Evolutionary conservation across 2,329 filamentous ascomycete genomes (phyloP), one percentile per base, ranked within the genome.

Genomic region (Blumeriella jaapii): DNA sequence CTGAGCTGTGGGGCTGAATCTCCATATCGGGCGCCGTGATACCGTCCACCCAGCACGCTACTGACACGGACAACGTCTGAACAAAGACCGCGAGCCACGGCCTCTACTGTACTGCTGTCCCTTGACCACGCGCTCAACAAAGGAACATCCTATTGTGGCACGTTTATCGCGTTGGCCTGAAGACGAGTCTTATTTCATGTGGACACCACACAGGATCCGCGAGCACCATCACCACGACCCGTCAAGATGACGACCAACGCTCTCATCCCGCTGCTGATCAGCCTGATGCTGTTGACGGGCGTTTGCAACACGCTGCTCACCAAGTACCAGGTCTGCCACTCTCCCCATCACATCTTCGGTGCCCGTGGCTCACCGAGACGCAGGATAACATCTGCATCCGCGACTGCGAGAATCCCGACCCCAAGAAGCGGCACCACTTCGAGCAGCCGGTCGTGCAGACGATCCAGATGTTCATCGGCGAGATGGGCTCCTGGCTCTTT

Each of bases 401-500:
- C 47, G 76, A 96, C 64, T 98, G 91, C 65, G 75, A 84, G 51
- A 68, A 74, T 41, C 65, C 71, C 14, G 64, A 84, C 51, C 71
- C 74, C 7, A 69, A 68, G 40, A 71, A 79, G 47, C 79, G 74
- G 34, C 64, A 71, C 44, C 71, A 73, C 50, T 96, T 98, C 61
- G 85, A 95, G 59, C 89, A 96, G 57, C 91, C 91, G 12, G 87
- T 98, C 34, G 76, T 96, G 36, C 91, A 98, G 59, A 96, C 91
- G 45, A 76, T 85, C 1, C 91, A 96, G 59, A 98, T 98, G 91
- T 98, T 98, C 58, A 71, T 95, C 43, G 91, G 91, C 37, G 91
- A 98, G 59, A 82, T 84, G 70, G 89, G 86, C 44, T 93, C 86
- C 65, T 98, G 89, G 87, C 69, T 96, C 10, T 84, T 98, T 96